Percentiles rank a stretch among this genome's conserved stretches.
These are phyloP conservation scores for Leptomonas pyrrhocoris DNA, from an alignment of 208 protist species.

Conservation along the genomic window DNA sequence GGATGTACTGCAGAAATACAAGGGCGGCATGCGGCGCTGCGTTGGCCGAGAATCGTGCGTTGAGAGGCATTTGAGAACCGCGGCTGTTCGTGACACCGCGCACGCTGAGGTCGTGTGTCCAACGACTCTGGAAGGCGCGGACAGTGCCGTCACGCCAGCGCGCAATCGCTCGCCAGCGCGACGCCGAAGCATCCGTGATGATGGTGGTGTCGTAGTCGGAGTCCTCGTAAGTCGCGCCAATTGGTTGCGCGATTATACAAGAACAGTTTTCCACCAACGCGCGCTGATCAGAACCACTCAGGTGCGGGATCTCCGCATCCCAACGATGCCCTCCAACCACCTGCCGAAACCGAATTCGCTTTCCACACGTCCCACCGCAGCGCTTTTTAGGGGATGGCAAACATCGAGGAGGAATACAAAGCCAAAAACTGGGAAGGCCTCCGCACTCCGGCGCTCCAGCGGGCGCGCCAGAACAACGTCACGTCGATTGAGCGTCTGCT, in stretches of 20 bases:
- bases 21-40: conserved; percentile 7
- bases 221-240: conserved; percentile 6
- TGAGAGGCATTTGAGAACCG: conserved; percentile 11
- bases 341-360: neutral
- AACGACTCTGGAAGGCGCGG: conserved; percentile 2
- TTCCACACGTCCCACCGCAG: neutral
- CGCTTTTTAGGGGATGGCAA: neutral
- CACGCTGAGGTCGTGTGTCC: conserved; percentile 8
- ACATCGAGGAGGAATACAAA: neutral
- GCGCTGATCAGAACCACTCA: conserved; percentile 2
- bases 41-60: conserved; percentile 10
- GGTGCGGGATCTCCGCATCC: neutral
- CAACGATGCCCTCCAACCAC: conserved; percentile 3
- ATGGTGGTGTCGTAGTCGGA: neutral
- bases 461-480: neutral
- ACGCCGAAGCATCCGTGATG: conserved; percentile 9
- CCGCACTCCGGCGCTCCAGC: neutral
- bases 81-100: conserved; percentile 1
- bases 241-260: conserved; percentile 8
- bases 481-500: neutral
- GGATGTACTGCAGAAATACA: neutral
- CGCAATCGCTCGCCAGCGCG: conserved; percentile 5
- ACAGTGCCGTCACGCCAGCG: conserved; percentile 8
- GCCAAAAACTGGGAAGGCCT: neutral
- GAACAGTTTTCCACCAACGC: neutral